Evolutionary conservation across 2,329 filamentous ascomycete genomes (phyloP).

Genomic region (Talaromyces verruculosus): DNA sequence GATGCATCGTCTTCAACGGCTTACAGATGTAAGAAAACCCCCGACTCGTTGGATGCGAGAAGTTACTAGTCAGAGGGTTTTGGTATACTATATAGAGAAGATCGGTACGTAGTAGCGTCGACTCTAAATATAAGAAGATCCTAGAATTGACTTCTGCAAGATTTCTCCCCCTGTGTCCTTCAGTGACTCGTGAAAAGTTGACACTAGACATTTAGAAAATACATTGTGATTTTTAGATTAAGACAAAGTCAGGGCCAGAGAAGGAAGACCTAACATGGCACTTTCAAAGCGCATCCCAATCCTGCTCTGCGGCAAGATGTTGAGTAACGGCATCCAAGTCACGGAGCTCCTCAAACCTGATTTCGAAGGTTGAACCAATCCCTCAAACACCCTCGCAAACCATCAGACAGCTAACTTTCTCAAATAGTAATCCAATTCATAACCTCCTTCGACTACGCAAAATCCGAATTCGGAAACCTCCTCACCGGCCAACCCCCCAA

Average conservation of each 20-base stretch:
- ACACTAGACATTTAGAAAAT: too few species aligned
- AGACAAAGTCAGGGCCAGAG: too few species aligned
- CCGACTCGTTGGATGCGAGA: background rate
- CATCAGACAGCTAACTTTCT: background rate
- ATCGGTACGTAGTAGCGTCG: too few species aligned
- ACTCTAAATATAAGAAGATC: too few species aligned
- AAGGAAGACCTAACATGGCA: background rate
- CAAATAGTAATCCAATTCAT: slow-evolving; percentile 2
- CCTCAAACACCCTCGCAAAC: background rate
- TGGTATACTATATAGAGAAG: too few species aligned
- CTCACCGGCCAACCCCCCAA: slow-evolving; percentile 27
- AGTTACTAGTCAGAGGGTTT: too few species aligned
- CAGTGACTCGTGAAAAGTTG: too few species aligned
- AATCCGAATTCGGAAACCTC: slow-evolving; percentile 9
- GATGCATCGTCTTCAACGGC: background rate
- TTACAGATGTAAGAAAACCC: background rate
- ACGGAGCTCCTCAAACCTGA: slow-evolving; percentile 24
- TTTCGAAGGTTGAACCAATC: slow-evolving; percentile 25
- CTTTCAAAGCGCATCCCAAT: slow-evolving; percentile 20
- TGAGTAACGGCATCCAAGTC: slow-evolving; percentile 24
- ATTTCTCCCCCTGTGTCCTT: too few species aligned
- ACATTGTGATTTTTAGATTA: too few species aligned
- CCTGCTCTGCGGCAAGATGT: slow-evolving; percentile 24
- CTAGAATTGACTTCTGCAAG: too few species aligned
- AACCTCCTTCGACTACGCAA: slow-evolving; percentile 6